phyloP scores from a whole-genome alignment of 2,329 filamentous ascomycete genomes.

The Botrytis paeoniae region DNA sequence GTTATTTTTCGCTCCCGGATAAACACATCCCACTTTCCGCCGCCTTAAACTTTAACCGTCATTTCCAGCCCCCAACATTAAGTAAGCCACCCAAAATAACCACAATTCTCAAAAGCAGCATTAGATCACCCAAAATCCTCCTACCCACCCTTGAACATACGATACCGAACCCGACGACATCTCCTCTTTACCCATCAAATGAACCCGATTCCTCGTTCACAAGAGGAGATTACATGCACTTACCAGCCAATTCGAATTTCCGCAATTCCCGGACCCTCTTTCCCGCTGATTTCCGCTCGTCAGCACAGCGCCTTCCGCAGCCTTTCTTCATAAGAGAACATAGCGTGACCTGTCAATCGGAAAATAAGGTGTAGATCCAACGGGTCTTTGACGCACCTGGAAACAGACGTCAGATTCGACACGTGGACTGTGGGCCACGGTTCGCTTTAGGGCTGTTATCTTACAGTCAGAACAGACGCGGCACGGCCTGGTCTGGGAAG shows the following conservation, averaged over 20 bases:
- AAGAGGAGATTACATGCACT: neutral
- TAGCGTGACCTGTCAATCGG: slow-evolving; percentile 5
- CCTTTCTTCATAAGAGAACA: neutral
- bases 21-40: neutral
- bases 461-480: neutral
- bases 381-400: neutral
- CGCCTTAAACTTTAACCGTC: neutral
- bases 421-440: slow-evolving; percentile 8
- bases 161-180: slow-evolving; percentile 17
- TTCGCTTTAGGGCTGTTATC: neutral
- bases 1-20: neutral
- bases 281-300: neutral
- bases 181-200: slow-evolving; percentile 10
- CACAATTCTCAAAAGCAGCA: slow-evolving; percentile 10
- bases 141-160: slow-evolving; percentile 12
- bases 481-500: slow-evolving; percentile 8
- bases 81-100: neutral
- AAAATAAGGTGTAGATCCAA: neutral
- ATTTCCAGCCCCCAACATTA: neutral
- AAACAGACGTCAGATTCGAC: neutral
- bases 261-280: neutral
- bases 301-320: neutral
- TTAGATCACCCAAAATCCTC: slow-evolving; percentile 4
- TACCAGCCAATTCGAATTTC: neutral
- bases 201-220: neutral